Percentiles rank a stretch among this genome's conserved stretches.
Conservation (phyloP, 78 protist species). For the Dictyostelium intermedium region DNA sequence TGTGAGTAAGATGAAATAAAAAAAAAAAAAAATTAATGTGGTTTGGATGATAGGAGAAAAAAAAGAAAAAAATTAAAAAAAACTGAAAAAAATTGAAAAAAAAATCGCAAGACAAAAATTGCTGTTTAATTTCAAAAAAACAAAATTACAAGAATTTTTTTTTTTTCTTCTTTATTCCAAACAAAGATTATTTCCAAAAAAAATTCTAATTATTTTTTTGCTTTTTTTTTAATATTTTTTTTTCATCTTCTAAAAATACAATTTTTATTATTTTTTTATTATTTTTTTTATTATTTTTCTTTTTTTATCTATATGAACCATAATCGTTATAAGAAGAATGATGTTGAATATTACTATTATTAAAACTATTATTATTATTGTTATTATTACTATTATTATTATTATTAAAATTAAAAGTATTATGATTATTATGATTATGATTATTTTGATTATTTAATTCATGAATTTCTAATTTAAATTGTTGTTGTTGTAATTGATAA, state of each 20-base stretch:
- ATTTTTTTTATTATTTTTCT: not conserved
- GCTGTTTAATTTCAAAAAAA: too few relatives aligned
- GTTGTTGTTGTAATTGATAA: not conserved
- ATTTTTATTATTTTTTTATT: not conserved
- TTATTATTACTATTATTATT: not conserved
- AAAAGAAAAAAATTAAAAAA: not conserved
- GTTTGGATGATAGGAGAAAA: too few relatives aligned
- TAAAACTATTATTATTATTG: not conserved
- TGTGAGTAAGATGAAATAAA: not conserved
- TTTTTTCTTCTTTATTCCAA: too few relatives aligned
- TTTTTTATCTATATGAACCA: not conserved
- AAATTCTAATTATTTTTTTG: too few relatives aligned
- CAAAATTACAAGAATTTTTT: too few relatives aligned
- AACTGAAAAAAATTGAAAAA: not conserved
- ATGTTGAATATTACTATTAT: not conserved
- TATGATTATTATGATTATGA: not conserved
- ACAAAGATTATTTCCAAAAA: too few relatives aligned
- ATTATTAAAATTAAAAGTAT: not conserved
- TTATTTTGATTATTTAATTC: constrained; percentile 13
- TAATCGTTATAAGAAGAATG: not conserved
- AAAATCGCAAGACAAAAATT: not conserved
- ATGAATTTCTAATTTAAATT: constrained; percentile 32
- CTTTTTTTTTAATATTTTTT: too few relatives aligned
- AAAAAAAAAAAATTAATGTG: not conserved
- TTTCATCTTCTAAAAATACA: not conserved